A percentile compares a stretch with the other conserved stretches of the same genome.
Evolutionary conservation across 345 rosid species (phyloP).

Genomic region (Noccaea bulbosa): DNA sequence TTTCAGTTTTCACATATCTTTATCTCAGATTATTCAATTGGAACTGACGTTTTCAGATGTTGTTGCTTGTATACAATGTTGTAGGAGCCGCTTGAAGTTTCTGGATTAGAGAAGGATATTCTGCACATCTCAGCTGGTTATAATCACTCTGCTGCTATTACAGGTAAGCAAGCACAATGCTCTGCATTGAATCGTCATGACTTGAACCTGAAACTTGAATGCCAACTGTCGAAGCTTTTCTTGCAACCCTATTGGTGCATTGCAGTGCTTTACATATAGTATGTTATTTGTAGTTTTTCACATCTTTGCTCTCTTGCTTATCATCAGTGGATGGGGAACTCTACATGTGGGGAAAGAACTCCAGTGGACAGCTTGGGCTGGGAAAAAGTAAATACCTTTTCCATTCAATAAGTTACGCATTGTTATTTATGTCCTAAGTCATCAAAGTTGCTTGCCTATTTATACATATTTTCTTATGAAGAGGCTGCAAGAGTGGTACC

Average conservation of each 20-base stretch:
- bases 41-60: not conserved
- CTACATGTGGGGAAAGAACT: conserved; percentile 91
- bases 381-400: conserved; percentile 70
- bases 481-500: conserved; percentile 63
- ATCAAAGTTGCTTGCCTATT: conserved; percentile 15
- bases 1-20: too few species aligned
- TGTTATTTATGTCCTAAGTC: conserved; percentile 11
- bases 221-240: not conserved
- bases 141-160: conserved; percentile 86
- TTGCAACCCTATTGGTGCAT: not conserved
- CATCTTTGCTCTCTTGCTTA: conserved; percentile 11
- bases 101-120: conserved; percentile 65
- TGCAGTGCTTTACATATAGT: conserved; percentile 4
- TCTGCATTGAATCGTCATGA: not conserved
- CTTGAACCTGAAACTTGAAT: conserved; percentile 1
- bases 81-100: conserved; percentile 81
- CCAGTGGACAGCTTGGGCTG: conserved; percentile 93
- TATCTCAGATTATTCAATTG: not conserved
- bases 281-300: not conserved
- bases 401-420: not conserved
- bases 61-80: conserved; percentile 31
- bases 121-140: conserved; percentile 82
- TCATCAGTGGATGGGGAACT: conserved; percentile 80
- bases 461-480: conserved; percentile 43
- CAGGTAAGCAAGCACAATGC: conserved; percentile 53